Percentiles rank a stretch among this genome's conserved stretches.
Conservation (phyloP, 2,329 filamentous ascomycete species). For the Pseudogymnoascus sp. region DNA sequence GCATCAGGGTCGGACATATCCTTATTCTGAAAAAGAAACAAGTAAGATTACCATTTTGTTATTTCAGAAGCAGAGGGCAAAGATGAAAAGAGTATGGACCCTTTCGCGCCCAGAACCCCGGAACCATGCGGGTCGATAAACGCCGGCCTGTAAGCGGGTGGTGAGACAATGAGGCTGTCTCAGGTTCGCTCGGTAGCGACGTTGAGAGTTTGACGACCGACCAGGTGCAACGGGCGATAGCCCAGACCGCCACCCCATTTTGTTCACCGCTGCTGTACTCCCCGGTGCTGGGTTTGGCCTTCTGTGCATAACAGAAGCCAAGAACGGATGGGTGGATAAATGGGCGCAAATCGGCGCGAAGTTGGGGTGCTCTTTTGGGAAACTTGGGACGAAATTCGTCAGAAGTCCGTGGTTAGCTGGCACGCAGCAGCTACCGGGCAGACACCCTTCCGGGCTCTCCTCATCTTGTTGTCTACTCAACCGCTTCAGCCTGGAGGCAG, state of each 20-base stretch:
- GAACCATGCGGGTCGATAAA: constrained; percentile 40
- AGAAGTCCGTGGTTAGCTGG: neutral
- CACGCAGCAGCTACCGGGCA: neutral
- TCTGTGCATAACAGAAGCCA: neutral
- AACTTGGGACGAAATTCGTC: constrained; percentile 7
- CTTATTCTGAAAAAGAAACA: neutral
- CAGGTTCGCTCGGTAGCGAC: constrained; percentile 3
- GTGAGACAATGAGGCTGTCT: constrained; percentile 1
- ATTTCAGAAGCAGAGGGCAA: neutral
- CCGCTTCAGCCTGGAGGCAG: neutral
- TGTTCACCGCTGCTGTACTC: neutral
- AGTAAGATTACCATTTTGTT: neutral
- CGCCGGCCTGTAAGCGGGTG: constrained; percentile 63
- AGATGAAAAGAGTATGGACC: neutral
- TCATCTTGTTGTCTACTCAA: constrained; percentile 4
- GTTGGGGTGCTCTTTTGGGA: neutral
- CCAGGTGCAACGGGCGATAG: neutral
- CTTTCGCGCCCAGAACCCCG: neutral
- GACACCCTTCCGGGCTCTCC: neutral
- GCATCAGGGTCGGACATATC: neutral
- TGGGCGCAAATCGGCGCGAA: constrained; percentile 1
- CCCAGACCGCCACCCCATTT: neutral
- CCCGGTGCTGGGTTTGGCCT: neutral
- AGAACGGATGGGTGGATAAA: neutral
- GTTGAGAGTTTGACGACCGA: neutral